Evolutionary conservation across 495 filamentous ascomycete species (phyloP), one percentile per base, ranked within the genome.

Genomic region (Cudoniella acicularis): DNA sequence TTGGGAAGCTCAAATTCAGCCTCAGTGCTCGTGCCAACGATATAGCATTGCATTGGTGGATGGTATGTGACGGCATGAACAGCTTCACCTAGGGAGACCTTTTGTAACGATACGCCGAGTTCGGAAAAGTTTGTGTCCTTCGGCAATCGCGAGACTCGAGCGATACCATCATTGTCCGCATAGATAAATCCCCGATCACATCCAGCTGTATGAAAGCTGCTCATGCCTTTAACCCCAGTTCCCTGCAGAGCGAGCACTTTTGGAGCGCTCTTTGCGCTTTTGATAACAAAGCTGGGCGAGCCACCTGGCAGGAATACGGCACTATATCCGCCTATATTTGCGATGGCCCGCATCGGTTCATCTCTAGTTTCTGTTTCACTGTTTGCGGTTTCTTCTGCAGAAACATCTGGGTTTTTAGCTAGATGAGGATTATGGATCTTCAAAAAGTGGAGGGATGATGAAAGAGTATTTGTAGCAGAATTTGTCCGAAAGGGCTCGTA

Each of bases 141-240:
- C 1, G 88, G 87, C 10, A 97, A 69, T 67, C 87, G 84, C 17
- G 82, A 88, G 2, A 89, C 79, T 18, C 83, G 78, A 6, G 91
- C 80, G 13, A 81, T 77, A 16, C 85, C 82, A 67, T 87, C 71
- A 18, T 67, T 70, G 72, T 95, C 87, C 20, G 92, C 75, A 64
- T 90, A 93, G 27, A 91, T 84, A 64, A 95, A 95, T 0, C 93
- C 92, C 41, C 82, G 79, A 22, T 89, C 84, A 66, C 89, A 91
- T n/a, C 77, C 84, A 25, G 81, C 76, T 1, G 82, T 88, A 69
- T 92, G 82, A 67, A 96, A 88, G 16, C 79, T 72, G 55, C 83
- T 86, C 64, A 96, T 77, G 50, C 85, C 82, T 42, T 80, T 77
- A 17, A 89, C 85, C 20, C 76, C 79, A 10, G 74, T 73, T 2